Conservation (phyloP, 257 asterid genomes). For the Lycium barbarum region DNA sequence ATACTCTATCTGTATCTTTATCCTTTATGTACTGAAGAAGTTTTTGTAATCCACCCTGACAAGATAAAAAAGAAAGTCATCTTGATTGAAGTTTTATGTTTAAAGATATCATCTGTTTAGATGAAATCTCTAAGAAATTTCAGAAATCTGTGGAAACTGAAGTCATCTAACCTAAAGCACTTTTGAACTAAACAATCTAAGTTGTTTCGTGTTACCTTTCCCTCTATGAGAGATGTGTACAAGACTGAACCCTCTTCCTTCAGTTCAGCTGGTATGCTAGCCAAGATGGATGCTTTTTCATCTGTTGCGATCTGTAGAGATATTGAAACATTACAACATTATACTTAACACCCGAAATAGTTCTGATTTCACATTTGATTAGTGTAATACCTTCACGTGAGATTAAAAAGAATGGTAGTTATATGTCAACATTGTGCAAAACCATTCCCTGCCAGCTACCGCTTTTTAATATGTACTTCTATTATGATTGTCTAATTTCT, state of each 20-base stretch:
- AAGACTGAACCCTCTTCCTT: conserved; percentile 80
- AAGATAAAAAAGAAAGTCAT: conserved; percentile 29
- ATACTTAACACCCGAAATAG: neutral
- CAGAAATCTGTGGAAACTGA: neutral
- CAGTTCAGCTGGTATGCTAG: conserved; percentile 73
- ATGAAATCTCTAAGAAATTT: neutral
- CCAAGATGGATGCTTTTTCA: conserved; percentile 78
- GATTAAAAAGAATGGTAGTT: neutral
- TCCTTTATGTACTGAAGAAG: conserved; percentile 76
- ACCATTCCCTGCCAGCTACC: neutral
- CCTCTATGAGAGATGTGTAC: conserved; percentile 81
- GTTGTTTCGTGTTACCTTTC: conserved; percentile 65
- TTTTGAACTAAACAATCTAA: conserved; percentile 29
- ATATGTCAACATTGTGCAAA: neutral
- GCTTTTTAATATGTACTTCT: neutral
- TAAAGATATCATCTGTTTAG: neutral
- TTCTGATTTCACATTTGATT: neutral
- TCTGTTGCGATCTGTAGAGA: conserved; percentile 73
- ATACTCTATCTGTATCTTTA: conserved; percentile 82
- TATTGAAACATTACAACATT: conserved; percentile 27
- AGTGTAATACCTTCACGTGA: neutral
- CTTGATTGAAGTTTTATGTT: conserved; percentile 23
- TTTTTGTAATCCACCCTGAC: conserved; percentile 84
- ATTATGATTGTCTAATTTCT: neutral
- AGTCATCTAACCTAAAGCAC: conserved; percentile 14